Evolutionary conservation across 257 asterid genomes (phyloP).

Genomic region (Solanum appendiculatum): DNA sequence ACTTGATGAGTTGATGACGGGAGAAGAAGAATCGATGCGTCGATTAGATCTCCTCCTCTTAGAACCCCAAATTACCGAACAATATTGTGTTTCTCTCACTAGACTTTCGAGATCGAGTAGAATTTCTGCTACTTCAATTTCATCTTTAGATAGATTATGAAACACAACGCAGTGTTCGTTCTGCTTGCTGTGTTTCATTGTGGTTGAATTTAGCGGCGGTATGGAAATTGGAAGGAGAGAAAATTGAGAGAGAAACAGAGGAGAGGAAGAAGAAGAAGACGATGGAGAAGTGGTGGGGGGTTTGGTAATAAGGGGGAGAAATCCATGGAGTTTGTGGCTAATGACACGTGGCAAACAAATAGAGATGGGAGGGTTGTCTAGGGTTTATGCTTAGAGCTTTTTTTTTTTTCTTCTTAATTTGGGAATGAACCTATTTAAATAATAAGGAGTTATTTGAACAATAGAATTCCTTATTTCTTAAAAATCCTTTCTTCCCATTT

Average conservation of each 20-base stretch:
- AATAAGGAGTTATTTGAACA: neutral
- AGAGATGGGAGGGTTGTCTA: conserved; percentile 31
- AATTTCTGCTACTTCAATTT: conserved; percentile 28
- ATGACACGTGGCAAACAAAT: conserved; percentile 44
- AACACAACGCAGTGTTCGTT: neutral
- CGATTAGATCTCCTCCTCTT: conserved; percentile 32
- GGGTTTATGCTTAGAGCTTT: conserved; percentile 22
- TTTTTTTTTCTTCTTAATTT: neutral
- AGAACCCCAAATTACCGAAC: conserved; percentile 17
- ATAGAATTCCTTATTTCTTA: neutral
- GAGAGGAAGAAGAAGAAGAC: neutral
- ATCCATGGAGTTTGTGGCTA: conserved; percentile 17
- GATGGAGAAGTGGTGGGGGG: neutral
- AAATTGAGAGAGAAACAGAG: neutral
- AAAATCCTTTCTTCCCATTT: neutral
- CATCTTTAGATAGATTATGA: conserved; percentile 16
- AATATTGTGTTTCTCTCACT: neutral
- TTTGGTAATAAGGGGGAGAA: conserved; percentile 1
- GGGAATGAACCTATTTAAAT: neutral
- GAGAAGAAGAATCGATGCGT: neutral
- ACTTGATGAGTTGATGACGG: neutral
- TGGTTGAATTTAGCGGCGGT: neutral
- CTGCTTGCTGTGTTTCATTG: conserved; percentile 11
- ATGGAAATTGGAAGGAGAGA: neutral
- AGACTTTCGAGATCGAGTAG: conserved; percentile 22